Conservation (phyloP, 768 basidiomycete genomes). For the Krasilnikovozyma curviuscula region DNA sequence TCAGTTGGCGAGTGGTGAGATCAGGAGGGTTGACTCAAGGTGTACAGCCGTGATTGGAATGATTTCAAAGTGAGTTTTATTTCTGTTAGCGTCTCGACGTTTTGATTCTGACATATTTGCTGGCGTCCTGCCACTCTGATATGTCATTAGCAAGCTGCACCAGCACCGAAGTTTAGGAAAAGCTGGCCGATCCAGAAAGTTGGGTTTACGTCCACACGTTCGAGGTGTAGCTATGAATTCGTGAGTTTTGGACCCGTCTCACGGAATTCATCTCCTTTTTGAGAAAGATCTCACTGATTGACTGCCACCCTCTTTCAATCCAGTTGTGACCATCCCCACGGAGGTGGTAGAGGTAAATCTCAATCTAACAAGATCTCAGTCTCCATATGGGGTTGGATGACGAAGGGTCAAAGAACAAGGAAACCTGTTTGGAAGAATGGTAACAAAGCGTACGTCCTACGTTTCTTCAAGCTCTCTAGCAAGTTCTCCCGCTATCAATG, state of each 20-base stretch:
- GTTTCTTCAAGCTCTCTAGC: too few relatives aligned
- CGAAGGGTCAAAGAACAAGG: conserved; percentile 80
- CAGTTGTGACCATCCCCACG: conserved; percentile 73
- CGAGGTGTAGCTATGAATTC: conserved; percentile 96
- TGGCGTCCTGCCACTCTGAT: neutral
- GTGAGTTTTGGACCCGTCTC: conserved; percentile 31
- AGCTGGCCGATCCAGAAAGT: conserved; percentile 72
- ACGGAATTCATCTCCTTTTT: neutral
- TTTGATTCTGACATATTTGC: neutral
- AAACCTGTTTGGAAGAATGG: conserved; percentile 70
- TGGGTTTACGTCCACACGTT: conserved; percentile 64
- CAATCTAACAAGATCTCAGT: conserved; percentile 90
- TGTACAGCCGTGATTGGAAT: conserved; percentile 78
- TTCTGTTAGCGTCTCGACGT: neutral
- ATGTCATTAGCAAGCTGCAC: conserved; percentile 40
- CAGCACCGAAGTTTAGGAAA: conserved; percentile 70
- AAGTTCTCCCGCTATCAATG: too few relatives aligned
- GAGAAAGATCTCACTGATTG: neutral
- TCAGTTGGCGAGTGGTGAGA: conserved; percentile 76
- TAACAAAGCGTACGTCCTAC: conserved; percentile 34
- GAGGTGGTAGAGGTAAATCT: conserved; percentile 92
- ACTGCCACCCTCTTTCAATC: neutral
- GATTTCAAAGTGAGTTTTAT: conserved; percentile 49
- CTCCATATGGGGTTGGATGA: conserved; percentile 79
- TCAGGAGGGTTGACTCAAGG: conserved; percentile 54